Evolutionary conservation across 805 yeast species (phyloP).

Genomic region (Suhomyces sp.): DNA sequence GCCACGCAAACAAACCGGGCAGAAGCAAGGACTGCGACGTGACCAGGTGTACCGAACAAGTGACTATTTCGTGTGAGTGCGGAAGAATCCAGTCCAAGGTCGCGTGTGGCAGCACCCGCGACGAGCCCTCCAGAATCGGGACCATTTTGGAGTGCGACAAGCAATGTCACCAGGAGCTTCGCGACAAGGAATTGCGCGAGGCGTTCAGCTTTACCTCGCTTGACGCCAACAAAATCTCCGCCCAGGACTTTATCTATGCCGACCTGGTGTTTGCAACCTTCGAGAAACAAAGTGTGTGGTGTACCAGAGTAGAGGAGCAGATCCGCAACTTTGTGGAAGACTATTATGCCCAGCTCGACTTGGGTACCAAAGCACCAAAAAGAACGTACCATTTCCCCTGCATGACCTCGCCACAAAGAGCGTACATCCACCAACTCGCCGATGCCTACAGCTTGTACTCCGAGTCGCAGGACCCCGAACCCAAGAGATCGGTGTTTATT

Average conservation of each 20-base stretch:
- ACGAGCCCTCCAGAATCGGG: constrained; percentile 30
- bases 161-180: constrained; percentile 56
- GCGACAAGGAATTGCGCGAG: constrained; percentile 59
- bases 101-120: constrained; percentile 55
- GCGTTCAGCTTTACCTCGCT: constrained; percentile 47
- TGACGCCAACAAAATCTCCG: constrained; percentile 5
- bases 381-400: constrained; percentile 63
- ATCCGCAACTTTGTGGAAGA: constrained; percentile 49
- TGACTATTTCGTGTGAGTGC: constrained; percentile 60
- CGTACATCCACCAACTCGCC: constrained; percentile 68
- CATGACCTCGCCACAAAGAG: constrained; percentile 67
- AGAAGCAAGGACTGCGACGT: constrained; percentile 45
- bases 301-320: constrained; percentile 56
- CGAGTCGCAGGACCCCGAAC: constrained; percentile 81
- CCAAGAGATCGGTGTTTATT: constrained; percentile 70
- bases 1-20: constrained; percentile 54
- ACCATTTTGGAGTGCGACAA: constrained; percentile 61
- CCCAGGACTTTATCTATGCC: constrained; percentile 37
- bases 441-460: constrained; percentile 55
- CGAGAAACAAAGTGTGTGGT: constrained; percentile 62
- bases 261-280: constrained; percentile 47
- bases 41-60: constrained; percentile 48
- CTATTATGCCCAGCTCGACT: constrained; percentile 19
- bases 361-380: constrained; percentile 15
- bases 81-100: constrained; percentile 49